Conservation (phyloP, 495 filamentous ascomycete species). For the Neurospora sp. region DNA sequence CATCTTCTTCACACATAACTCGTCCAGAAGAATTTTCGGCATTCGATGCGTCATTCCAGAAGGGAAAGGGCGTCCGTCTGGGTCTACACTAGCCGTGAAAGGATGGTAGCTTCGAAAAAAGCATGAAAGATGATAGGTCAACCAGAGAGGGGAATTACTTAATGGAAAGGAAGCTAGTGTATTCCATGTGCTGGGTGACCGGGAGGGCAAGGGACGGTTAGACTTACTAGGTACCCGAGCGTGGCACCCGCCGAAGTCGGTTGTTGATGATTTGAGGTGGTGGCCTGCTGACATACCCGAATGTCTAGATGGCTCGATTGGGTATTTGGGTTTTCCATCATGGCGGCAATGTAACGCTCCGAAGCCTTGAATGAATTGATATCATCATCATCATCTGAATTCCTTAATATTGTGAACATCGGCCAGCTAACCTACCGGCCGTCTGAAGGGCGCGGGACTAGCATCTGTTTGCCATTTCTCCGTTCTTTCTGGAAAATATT, state of each 20-base stretch:
- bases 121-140: background rate
- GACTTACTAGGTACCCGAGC: background rate
- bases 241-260: background rate
- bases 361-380: too few species aligned
- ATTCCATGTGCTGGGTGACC: background rate
- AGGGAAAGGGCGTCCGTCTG: background rate
- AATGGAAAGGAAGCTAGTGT: background rate
- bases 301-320: too few species aligned
- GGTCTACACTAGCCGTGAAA: background rate
- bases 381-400: background rate
- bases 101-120: background rate
- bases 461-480: background rate
- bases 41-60: background rate
- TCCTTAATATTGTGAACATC: too few species aligned
- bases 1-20: background rate
- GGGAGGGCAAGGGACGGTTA: background rate
- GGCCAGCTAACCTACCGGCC: too few species aligned
- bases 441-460: background rate
- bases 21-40: background rate
- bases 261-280: too few species aligned
- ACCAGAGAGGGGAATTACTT: background rate
- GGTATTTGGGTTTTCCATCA: too few species aligned
- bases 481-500: background rate
- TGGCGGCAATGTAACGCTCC: too few species aligned
- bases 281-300: too few species aligned